Conservation (phyloP, 2,329 filamentous ascomycete species). For the Lasiodiplodia sp. region DNA sequence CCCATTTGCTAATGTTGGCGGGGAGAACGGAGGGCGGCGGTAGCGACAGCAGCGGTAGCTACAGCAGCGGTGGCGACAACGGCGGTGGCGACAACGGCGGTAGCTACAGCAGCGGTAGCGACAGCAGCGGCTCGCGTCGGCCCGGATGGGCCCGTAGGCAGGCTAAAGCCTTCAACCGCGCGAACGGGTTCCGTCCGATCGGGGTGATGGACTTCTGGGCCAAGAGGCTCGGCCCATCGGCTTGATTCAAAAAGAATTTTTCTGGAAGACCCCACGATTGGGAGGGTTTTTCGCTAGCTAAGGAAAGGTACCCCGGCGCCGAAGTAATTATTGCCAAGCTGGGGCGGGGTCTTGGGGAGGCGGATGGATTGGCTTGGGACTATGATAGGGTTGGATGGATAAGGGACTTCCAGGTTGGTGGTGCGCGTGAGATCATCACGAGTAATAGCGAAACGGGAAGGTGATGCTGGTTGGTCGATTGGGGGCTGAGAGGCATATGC, state of each 20-base stretch:
- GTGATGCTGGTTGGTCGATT: background rate
- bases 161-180: slow-evolving; percentile 12
- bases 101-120: background rate
- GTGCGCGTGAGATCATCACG: background rate
- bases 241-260: background rate
- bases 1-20: background rate
- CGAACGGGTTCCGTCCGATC: slow-evolving; percentile 2
- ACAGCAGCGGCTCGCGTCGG: background rate
- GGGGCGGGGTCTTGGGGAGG: background rate
- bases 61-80: no score
- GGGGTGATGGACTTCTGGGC: slow-evolving; percentile 13
- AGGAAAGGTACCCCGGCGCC: background rate
- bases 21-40: background rate
- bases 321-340: slow-evolving; percentile 2
- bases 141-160: background rate
- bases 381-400: background rate
- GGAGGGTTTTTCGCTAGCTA: background rate
- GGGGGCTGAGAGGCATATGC: no score
- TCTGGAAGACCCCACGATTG: background rate
- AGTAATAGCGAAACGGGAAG: background rate
- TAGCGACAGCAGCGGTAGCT: no score
- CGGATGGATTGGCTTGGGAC: background rate
- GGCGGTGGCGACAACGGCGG: no score
- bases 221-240: background rate
- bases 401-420: background rate